Base-by-base conservation (phyloP, 257 asterid species). In the Catharanthus roseus region DNA sequence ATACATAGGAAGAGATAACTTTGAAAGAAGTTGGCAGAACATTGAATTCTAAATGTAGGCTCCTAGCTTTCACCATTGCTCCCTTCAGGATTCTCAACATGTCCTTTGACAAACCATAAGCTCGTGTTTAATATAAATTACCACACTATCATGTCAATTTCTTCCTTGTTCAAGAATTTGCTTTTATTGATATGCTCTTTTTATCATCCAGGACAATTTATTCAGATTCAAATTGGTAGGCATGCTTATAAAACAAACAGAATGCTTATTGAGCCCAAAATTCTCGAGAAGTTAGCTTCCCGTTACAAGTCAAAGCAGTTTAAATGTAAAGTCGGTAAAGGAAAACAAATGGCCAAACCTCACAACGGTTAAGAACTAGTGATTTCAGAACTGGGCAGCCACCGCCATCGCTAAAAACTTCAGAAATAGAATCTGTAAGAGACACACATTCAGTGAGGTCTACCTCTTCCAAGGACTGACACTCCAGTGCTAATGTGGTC, bases 401-500 rank as follows among this genome's bases (percentile, higher is more conserved):
- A 79, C 98, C 98, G 38, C 88, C 97, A 51, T 83, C 95, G 47
- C 95, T 86, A 80, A 91, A 89, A 84, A 95, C 99, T 78, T 95
- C 87, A 75, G 92, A 91, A 53, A 95, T 79, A 73, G 98, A 87
- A 80, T 95, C 83, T 29, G 91, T 90, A 85, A 95, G 82, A 28
- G 96, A 86, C 79, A 90, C 99, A 33, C 99, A 95, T 81, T 92
- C 99, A 53, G 92, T 86, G 78, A 95, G 99, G 81, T 95, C 99
- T 41, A 95, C 98, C 78, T 95, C 99, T 87, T 78, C 88, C 90
- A 95, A 84, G 69, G 78, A 77, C 41, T 81, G 91, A 81, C 99
- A 95, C 74, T 90, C 95, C 84, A 95, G 82, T 72, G 84, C 82
- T 66, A 93, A 79, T 45, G 84, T 74, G 47, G 86, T 83, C 86